Percentiles rank a stretch among this genome's conserved stretches.
These are phyloP conservation scores for Protomyces gravidus DNA, from an alignment of 1,139 yeast species.

Conservation along the genomic window DNA sequence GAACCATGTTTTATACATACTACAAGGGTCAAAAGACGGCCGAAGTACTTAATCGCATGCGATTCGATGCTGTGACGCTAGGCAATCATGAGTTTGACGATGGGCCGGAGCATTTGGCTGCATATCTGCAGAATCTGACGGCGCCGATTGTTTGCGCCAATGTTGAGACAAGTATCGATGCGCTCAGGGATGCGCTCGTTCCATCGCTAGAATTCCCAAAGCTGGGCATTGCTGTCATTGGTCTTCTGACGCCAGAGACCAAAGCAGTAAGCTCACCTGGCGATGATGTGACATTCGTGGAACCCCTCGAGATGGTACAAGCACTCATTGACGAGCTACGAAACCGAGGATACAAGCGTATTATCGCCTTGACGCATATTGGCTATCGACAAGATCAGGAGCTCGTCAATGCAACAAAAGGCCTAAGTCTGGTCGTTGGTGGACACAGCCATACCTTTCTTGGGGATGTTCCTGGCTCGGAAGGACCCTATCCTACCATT, in stretches of 20 bases:
- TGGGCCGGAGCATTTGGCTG: constrained; percentile 23
- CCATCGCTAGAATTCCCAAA: constrained; percentile 7
- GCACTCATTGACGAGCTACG: constrained; percentile 35
- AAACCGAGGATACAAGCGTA: constrained; percentile 12
- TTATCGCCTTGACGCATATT: constrained; percentile 25
- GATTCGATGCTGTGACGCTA: constrained; percentile 22
- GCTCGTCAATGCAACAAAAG: constrained; percentile 13
- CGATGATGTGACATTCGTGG: constrained; percentile 8
- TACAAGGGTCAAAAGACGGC: constrained; percentile 26
- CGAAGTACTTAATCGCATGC: constrained; percentile 9
- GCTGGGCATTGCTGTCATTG: constrained; percentile 16
- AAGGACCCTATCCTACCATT: constrained; percentile 26
- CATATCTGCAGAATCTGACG: constrained; percentile 16
- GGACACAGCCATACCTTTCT: constrained; percentile 24
- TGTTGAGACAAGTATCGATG: constrained; percentile 8
- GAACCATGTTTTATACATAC: constrained; percentile 24
- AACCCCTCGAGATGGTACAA: constrained; percentile 36
- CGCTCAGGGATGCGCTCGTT: constrained; percentile 4
- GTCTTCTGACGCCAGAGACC: constrained; percentile 23
- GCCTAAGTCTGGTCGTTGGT: constrained; percentile 22
- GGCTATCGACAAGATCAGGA: constrained; percentile 14
- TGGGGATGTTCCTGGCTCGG: constrained; percentile 17
- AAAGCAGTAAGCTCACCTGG: constrained; percentile 21
- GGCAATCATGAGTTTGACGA: constrained; percentile 29
- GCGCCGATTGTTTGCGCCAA: constrained; percentile 27